These are phyloP conservation scores for Aegilops tauschii DNA, from an alignment of 176 grass and related monocot genomes.

Conservation along the genomic window DNA sequence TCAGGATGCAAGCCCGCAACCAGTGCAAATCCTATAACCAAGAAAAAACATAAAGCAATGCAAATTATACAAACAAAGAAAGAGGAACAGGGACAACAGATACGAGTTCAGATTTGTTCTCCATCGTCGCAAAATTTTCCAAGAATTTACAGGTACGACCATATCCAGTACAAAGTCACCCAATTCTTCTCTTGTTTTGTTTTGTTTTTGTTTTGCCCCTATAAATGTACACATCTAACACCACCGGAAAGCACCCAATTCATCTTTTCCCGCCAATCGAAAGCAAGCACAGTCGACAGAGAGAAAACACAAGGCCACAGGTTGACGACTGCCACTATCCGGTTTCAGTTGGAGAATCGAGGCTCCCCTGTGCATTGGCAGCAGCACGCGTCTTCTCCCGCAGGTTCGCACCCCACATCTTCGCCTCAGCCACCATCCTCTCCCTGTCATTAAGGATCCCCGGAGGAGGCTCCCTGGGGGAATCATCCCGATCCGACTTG, in stretches of 20 bases:
- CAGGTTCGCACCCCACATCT: slow-evolving; percentile 91
- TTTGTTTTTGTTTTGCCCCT: slow-evolving; percentile 18
- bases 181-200: background rate
- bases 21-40: background rate
- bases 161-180: slow-evolving; percentile 35
- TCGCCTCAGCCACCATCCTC: slow-evolving; percentile 87
- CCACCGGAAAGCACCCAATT: slow-evolving; percentile 10
- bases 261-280: slow-evolving; percentile 5
- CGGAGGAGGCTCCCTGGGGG: slow-evolving; percentile 29
- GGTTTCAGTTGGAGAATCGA: slow-evolving; percentile 38
- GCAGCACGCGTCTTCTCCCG: slow-evolving; percentile 65
- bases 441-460: slow-evolving; percentile 64
- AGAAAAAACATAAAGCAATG: background rate
- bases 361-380: slow-evolving; percentile 16
- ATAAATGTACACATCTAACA: slow-evolving; percentile 55
- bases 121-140: slow-evolving; percentile 48
- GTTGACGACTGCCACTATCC: slow-evolving; percentile 13
- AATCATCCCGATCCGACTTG: slow-evolving; percentile 41
- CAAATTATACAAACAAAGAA: background rate
- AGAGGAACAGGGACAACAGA: background rate
- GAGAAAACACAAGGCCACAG: background rate
- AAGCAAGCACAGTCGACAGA: slow-evolving; percentile 20
- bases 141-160: slow-evolving; percentile 52
- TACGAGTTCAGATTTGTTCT: slow-evolving; percentile 13
- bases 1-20: background rate